Base-by-base conservation (phyloP, 78 protist species). In the Speleostelium caveatum region DNA sequence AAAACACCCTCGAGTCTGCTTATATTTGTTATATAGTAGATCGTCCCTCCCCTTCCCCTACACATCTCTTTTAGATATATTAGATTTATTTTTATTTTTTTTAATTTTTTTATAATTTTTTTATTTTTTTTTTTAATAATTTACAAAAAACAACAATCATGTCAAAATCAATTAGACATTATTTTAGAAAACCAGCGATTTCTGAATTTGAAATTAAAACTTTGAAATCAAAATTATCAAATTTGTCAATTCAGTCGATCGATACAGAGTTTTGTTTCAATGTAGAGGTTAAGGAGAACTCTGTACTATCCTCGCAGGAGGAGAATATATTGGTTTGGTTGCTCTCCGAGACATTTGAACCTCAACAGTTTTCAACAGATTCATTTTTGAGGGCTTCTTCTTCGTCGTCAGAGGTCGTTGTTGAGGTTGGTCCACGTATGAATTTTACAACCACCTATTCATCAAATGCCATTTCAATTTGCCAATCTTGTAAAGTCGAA, bases 391-490 rank as follows among this genome's bases (percentile, higher is more conserved):
- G 17, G 6, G 35, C 22, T 5, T 24, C 10, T 3, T 12, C 35
- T 0, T 1, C 36, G 4, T 8, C 7, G 26, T 28, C n/a, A 0
- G 19, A 61, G 6, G 16, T 35, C 3, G 16, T 80, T 24, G 75
- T 77, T 58, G 93, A 96, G 79, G 93, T 96, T 33, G 98, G 98
- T 2, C 96, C 98, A 38, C 89, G 98, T 51, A 78, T 96, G 94
- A 87, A 76, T 61, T 96, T 94, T 63, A 85, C 86, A 24, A 92
- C 96, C 6, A 94, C 98, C 24, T 96, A 95, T 94, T 92, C 94
- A 22, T 73, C 98, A 16, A 96, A 96, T 86, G 96, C 96, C 4
- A 92, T 92, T n/a, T 53, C 94, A 3, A 87, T 96, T 62, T 80
- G 95, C 92, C 35, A 72, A 24, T 38, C 94, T 2, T 87, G 94